Evolutionary conservation across 1,284 basidiomycete species (phyloP).

Genomic region (Melampsora americana): DNA sequence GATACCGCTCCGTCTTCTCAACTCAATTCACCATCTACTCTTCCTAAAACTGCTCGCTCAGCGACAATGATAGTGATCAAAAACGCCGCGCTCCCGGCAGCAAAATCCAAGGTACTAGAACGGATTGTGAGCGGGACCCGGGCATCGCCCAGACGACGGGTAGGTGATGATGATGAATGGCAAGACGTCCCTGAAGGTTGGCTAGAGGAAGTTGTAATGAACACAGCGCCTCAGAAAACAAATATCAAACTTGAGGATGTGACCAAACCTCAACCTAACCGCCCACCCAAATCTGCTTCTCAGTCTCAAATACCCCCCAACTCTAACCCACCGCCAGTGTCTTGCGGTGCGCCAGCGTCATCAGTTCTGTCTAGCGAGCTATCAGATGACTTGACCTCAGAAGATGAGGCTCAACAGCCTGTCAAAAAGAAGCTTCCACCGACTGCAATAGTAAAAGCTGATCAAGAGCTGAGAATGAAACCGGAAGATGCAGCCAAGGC

Average conservation of each 20-base stretch:
- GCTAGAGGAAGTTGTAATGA: slow-evolving; percentile 22
- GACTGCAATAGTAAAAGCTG: too few relatives aligned
- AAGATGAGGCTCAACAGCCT: slow-evolving; percentile 9
- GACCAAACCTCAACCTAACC: background rate
- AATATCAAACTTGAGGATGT: background rate
- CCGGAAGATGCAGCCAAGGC: background rate
- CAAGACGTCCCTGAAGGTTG: slow-evolving; percentile 30
- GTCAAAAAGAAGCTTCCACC: too few relatives aligned
- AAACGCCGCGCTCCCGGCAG: background rate
- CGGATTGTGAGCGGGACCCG: slow-evolving; percentile 8
- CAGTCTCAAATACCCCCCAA: background rate
- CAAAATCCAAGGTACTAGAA: background rate
- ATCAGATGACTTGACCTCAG: slow-evolving; percentile 27
- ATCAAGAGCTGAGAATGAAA: background rate
- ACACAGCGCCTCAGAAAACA: background rate
- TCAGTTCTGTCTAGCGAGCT: slow-evolving; percentile 30
- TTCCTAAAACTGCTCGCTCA: slow-evolving; percentile 12
- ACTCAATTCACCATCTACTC: background rate
- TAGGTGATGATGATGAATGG: slow-evolving; percentile 13
- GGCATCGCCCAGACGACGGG: slow-evolving; percentile 5
- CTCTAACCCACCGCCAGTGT: too few relatives aligned
- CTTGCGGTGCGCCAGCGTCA: slow-evolving; percentile 6
- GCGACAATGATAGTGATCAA: slow-evolving; percentile 31
- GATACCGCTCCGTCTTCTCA: background rate
- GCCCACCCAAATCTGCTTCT: background rate